These are phyloP conservation scores for Saccharomycopsis vini DNA, from an alignment of 805 yeast species.

Conservation along the genomic window DNA sequence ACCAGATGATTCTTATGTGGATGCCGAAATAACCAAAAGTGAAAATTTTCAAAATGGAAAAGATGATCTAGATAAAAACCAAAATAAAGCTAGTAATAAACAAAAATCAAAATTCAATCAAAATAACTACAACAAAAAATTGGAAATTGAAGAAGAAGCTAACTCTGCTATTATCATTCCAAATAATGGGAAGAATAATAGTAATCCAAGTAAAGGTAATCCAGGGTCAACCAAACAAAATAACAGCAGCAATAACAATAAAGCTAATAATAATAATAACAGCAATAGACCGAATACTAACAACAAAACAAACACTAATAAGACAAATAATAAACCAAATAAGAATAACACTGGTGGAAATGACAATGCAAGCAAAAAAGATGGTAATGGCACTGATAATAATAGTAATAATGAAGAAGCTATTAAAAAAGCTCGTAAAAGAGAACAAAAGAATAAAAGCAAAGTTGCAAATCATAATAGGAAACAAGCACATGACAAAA, in stretches of 20 bases:
- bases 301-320: background rate
- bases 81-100: background rate
- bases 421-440: conserved; percentile 30
- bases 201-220: background rate
- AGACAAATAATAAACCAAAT: background rate
- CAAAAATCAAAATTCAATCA: conserved; percentile 6
- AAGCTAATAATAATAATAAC: background rate
- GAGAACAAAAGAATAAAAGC: conserved; percentile 49
- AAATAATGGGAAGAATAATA: background rate
- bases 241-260: conserved; percentile 20
- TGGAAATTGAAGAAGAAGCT: background rate
- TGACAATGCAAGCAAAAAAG: background rate
- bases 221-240: conserved; percentile 9
- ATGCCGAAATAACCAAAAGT: conserved; percentile 12
- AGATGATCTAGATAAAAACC: too few relatives aligned
- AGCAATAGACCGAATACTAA: conserved; percentile 1
- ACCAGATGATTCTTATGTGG: conserved; percentile 60
- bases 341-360: background rate
- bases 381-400: background rate
- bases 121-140: conserved; percentile 16
- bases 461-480: conserved; percentile 57
- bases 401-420: conserved; percentile 25
- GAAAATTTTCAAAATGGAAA: conserved; percentile 23
- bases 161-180: too few relatives aligned
- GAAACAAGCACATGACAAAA: conserved; percentile 52